Percentiles rank a stretch among this genome's conserved stretches.
Conservation (phyloP, 2,329 filamentous ascomycete species). For the Colletotrichum acutatum region DNA sequence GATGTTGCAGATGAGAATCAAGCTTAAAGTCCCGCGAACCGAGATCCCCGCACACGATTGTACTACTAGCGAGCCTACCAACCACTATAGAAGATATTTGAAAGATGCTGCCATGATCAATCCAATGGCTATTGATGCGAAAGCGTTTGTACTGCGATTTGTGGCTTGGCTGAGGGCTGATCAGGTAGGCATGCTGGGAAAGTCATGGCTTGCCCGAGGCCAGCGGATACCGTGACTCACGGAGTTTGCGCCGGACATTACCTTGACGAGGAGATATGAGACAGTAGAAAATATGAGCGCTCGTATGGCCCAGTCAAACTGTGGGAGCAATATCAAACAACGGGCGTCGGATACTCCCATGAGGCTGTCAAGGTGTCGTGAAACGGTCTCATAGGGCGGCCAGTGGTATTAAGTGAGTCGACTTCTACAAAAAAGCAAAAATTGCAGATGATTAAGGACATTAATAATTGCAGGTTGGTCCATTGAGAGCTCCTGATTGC, state of each 20-base stretch:
- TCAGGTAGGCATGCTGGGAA: neutral
- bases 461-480: neutral
- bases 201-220: conserved; percentile 11
- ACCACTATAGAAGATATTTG: conserved; percentile 41
- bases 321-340: neutral
- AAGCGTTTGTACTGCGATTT: conserved; percentile 16
- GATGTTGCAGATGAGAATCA: conserved; percentile 23
- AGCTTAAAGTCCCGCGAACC: conserved; percentile 15
- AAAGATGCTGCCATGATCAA: conserved; percentile 26
- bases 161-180: conserved; percentile 37
- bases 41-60: conserved; percentile 30
- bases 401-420: conserved; percentile 13
- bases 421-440: conserved; percentile 4
- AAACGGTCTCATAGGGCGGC: conserved; percentile 21
- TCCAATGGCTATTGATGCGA: neutral
- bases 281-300: neutral
- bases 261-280: neutral
- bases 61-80: conserved; percentile 38
- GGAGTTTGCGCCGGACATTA: conserved; percentile 5
- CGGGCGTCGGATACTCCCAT: neutral
- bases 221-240: conserved; percentile 7
- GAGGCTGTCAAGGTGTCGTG: neutral
- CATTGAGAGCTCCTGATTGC: conserved; percentile 3
- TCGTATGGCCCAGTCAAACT: neutral
- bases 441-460: neutral